Evolutionary conservation across 768 basidiomycete species (phyloP), one percentile per base, ranked within the genome.

Genomic region (Kwoniella sp.): DNA sequence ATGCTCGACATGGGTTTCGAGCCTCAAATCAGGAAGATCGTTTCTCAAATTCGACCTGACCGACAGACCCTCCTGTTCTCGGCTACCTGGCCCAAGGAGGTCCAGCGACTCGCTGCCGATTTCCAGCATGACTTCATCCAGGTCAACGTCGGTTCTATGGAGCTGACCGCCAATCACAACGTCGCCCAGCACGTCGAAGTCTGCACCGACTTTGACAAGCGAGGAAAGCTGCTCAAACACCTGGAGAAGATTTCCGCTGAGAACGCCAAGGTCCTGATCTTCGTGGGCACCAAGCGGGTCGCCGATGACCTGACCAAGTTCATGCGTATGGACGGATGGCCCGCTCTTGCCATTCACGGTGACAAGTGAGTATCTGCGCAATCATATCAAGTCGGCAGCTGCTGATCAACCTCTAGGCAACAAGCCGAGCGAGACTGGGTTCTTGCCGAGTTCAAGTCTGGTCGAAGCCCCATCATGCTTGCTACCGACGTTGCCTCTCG

Each of bases 1-100:
- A 99, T 99, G 95, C 82, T 99, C 59, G 95, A 99, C 79, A 99
- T 99, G 95, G 95, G 95, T 80, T 99, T 99, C 78, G 95, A 99
- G 78, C 95, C 95, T 46, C 95, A 99, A 75, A 98, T 99, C 72
- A 82, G 92, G 71, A 98, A 98, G 78, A 96, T 99, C 60, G 88
- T 98, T 62, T 80, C 85, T 63, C 95, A 99, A 76, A 92, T 99
- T 69, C 84, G 95, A 33, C 95, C 95, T 36, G 95, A 99, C 78
- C 83, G 95, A 67, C 95, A 99, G 73, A 99, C 95, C 0, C 81
- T 98, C 62, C 95, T 99, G 85, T 99, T 99, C 80, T 95, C 90
- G 47, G 95, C 95, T 11, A 99, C 95, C 6, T 99, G 95, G 95
- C 95, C 95, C 12, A 98, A 96, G 77, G 95, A 99, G 68, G 95